phyloP scores from a whole-genome alignment of 2,329 filamentous ascomycete species.

The Tolypocladium album region DNA sequence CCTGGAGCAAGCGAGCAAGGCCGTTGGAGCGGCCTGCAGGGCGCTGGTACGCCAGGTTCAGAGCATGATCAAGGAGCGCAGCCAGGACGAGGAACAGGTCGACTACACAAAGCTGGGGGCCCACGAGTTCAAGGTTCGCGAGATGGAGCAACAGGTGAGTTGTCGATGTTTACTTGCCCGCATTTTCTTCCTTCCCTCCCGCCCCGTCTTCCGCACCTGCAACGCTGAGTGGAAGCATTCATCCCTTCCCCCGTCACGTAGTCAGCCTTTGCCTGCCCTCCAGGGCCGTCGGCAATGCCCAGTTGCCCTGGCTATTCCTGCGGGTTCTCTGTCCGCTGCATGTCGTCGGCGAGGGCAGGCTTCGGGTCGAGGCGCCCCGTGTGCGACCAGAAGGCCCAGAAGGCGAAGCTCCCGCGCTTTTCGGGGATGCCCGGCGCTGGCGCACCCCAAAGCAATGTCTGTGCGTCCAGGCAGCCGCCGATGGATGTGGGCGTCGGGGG shows the following conservation, averaged over 20 bases:
- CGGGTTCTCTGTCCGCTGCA: background rate
- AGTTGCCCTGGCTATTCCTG: background rate
- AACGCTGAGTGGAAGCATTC: background rate
- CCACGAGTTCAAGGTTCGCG: constrained; percentile 95
- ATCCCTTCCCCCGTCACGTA: background rate
- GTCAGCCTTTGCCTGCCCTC: background rate
- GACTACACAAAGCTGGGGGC: constrained; percentile 83
- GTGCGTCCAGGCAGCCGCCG: background rate
- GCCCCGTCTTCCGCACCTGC: background rate
- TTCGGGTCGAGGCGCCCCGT: background rate
- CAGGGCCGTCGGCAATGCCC: background rate
- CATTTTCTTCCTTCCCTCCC: background rate
- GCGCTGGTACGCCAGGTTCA: constrained; percentile 87
- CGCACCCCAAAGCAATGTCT: background rate
- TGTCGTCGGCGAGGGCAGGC: background rate
- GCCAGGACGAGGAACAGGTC: constrained; percentile 69
- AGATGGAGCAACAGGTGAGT: constrained; percentile 98
- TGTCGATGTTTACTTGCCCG: constrained; percentile 16
- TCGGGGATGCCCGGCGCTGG: background rate
- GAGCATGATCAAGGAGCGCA: constrained; percentile 80
- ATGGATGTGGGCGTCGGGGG: background rate
- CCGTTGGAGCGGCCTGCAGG: constrained; percentile 81
- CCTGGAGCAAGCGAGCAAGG: constrained; percentile 83
- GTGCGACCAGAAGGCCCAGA: background rate
- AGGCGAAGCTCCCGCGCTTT: background rate